Base-by-base conservation (phyloP, 2,329 filamentous ascomycete genomes). In the Sclerotinia glacialis region DNA sequence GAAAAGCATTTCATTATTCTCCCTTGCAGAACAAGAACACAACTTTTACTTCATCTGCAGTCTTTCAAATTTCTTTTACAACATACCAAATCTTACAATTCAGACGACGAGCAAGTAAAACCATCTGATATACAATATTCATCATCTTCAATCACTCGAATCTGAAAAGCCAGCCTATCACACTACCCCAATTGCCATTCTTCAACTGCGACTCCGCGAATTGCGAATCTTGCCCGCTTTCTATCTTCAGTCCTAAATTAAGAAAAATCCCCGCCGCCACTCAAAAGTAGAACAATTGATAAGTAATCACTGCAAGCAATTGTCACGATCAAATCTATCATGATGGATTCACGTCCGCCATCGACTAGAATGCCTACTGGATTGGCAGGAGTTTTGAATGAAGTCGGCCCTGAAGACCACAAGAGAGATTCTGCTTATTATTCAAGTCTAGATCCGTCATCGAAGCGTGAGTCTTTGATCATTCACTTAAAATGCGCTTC, bases 381-480 rank as follows among this genome's bases (percentile, higher is more conserved):
- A 54, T 75, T 85, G 68, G 81, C 82, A 18, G 80, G 80, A n/a
- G 80, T 85, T 7, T 75, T 85, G 46, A 84, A 85, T 71, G 76
- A 79, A 26, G 56, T 60, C 18, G 37, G 52, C 34, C 79, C 81
- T 7, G 82, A 84, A 56, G 80, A 82, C 34, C 78, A 83, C 69
- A 60, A 26, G 56, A 78, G 82, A 65, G 82, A 84, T 71, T 84
- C 82, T 58, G 82, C 82, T 11, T 84, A 84, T 71, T 83, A 79
- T 67, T 84, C 82, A 12, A 70, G 61, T 23, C 70, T 71, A 49
- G 74, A 73, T 23, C 80, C 82, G 74, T 78, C 80, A 12, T 83
- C 81, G 75, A 84, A 84, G 75, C 82, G 82, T 84, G 72, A 74
- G 81, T 50, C 49, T 52, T 60, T n/a, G 40, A 16, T 5, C 23